These are phyloP conservation scores for Candida sanyaensis DNA, from an alignment of 1,139 yeast species.

Conservation along the genomic window DNA sequence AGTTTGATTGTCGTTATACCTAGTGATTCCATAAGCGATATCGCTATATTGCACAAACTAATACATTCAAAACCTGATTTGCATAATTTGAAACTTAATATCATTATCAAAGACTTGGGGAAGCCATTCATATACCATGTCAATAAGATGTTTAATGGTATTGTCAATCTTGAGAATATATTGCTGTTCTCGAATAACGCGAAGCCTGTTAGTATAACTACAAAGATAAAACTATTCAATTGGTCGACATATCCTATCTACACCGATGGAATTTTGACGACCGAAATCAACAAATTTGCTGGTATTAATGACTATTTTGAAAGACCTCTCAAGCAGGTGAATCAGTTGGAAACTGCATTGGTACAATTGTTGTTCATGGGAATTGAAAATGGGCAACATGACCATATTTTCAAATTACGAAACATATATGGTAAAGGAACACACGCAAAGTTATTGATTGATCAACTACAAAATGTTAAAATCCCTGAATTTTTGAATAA, in stretches of 20 bases:
- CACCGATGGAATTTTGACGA: conserved; percentile 26
- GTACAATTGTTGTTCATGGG: conserved; percentile 25
- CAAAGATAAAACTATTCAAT: conserved; percentile 26
- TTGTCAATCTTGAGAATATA: conserved; percentile 23
- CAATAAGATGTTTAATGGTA: conserved; percentile 24
- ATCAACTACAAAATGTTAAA: conserved; percentile 24
- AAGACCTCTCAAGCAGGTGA: conserved; percentile 37
- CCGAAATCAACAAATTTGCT: conserved; percentile 19
- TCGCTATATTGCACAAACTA: conserved; percentile 15
- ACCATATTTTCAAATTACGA: conserved; percentile 27
- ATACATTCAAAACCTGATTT: conserved; percentile 10
- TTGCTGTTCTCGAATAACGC: conserved; percentile 7
- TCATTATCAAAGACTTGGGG: conserved; percentile 35
- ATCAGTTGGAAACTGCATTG: conserved; percentile 27
- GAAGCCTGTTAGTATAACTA: conserved; percentile 18
- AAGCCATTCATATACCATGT: conserved; percentile 30
- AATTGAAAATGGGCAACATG: conserved; percentile 14
- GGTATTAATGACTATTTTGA: conserved; percentile 31
- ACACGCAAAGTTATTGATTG: conserved; percentile 34
- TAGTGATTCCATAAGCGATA: conserved; percentile 20
- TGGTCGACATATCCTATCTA: conserved; percentile 37
- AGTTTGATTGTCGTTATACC: conserved; percentile 41
- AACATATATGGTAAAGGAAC: conserved; percentile 45
- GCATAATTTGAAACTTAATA: conserved; percentile 18
- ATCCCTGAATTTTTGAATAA: conserved; percentile 32